Percentiles rank a stretch among this genome's conserved stretches.
Evolutionary conservation across 2,329 filamentous ascomycete species (phyloP).

Genomic region (Exutisphaerella laricina): DNA sequence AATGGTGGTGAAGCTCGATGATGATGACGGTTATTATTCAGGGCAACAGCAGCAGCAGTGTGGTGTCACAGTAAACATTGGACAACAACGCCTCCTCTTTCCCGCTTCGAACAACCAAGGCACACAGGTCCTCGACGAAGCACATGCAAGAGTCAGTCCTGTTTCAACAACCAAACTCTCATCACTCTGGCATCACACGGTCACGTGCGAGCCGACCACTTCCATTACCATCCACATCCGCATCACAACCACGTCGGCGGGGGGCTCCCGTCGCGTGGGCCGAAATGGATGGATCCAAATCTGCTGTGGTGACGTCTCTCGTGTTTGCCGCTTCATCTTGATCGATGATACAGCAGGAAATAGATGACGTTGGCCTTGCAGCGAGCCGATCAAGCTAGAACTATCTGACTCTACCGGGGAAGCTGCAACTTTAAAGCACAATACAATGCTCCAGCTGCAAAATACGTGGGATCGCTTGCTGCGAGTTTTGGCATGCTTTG

Average conservation of each 20-base stretch:
- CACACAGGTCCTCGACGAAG: neutral
- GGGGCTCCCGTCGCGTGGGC: too few species aligned
- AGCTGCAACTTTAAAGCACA: too few species aligned
- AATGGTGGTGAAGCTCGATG: too few species aligned
- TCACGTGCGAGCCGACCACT: neutral
- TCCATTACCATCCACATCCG: too few species aligned
- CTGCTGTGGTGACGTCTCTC: neutral
- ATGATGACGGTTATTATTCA: neutral
- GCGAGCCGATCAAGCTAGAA: constrained; percentile 1
- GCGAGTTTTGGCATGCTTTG: too few species aligned
- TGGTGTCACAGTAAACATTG: neutral
- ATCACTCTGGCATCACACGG: neutral
- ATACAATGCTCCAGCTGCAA: too few species aligned
- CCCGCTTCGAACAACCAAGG: too few species aligned
- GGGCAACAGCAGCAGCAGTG: neutral
- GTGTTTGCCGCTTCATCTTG: neutral
- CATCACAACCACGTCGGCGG: neutral
- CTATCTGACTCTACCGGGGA: too few species aligned
- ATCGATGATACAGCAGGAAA: too few species aligned
- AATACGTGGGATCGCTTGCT: too few species aligned
- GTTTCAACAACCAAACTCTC: neutral
- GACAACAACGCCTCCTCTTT: neutral
- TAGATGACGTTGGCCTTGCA: too few species aligned
- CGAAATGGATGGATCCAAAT: too few species aligned
- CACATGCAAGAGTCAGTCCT: neutral